Evolutionary conservation across 108 stramenopile species (phyloP), one percentile per base, ranked within the genome.

Genomic region (Stephanodiscus minutulus): DNA sequence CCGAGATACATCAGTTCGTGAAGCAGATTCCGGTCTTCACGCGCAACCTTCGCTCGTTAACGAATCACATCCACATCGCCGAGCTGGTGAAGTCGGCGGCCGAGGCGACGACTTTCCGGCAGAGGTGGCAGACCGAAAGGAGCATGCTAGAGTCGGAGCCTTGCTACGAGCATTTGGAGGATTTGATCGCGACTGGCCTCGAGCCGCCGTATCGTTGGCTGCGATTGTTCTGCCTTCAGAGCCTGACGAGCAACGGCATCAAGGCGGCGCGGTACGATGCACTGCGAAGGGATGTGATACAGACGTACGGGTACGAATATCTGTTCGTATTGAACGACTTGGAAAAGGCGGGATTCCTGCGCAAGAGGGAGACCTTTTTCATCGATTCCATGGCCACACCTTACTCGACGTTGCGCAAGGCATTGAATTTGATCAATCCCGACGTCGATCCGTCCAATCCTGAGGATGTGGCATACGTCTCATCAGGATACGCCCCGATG

Each of bases 1-100:
- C 82, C 7, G 96, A 98, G 82, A 96, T 98, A 31, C 97, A 98
- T 80, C 95, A 93, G 68, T 97, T 98, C 69, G 97, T 97, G 57
- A 98, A 98, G 74, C 90, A 97, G 79, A 98, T 98, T 55, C 98
- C 98, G 0, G 86, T 78, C 31, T 77, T 90, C 20, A 83, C 85
- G 6, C 70, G 84, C 44, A 85, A 85, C 53, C 84, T 90, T 70
- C 85, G 92, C 43, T 87, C 86, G 12, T 69, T 98, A 21, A 94
- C 94, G 29, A 93, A 94, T 72, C 98, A 98, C 72, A 98, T 98
- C 63, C 88, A 97, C 77, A 79, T 98, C 44, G 96, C 98, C 13
- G 98, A 97, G 82, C 54, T 91, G 22, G 83, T 98, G 58, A 97
- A 97, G 74, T 73, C 81, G 17, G 81, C 84, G 8, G 91, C 96